phyloP scores from a whole-genome alignment of 148 eudicot species.

The Persicaria tinctoria region DNA sequence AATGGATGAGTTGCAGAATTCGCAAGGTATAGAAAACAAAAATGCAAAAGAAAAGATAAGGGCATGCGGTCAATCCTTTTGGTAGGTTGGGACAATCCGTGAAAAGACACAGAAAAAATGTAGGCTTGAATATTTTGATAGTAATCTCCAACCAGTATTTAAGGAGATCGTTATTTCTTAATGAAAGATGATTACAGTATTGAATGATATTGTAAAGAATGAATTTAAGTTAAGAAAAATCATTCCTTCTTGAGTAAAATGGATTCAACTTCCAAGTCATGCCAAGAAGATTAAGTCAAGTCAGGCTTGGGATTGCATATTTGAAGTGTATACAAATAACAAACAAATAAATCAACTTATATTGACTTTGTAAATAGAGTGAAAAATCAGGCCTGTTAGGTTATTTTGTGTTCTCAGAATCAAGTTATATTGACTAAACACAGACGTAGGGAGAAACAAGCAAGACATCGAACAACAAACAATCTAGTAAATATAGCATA shows the following conservation, averaged over 20 bases:
- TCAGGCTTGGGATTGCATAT: not conserved
- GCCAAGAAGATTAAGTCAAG: not conserved
- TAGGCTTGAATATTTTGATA: not conserved
- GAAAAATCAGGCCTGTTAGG: not conserved
- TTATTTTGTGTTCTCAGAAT: not conserved
- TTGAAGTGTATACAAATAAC: not conserved
- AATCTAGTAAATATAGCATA: not conserved
- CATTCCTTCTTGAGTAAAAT: not conserved
- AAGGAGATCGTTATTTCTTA: not conserved
- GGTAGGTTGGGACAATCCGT: not conserved
- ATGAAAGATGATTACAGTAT: not conserved
- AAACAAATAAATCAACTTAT: too few species aligned
- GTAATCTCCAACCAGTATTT: not conserved
- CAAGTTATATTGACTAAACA: not conserved
- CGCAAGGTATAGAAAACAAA: not conserved
- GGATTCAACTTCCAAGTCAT: not conserved
- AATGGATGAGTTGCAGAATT: not conserved
- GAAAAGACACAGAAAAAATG: not conserved
- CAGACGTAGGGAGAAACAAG: not conserved
- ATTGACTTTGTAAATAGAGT: not conserved
- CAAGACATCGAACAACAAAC: not conserved
- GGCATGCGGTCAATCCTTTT: not conserved
- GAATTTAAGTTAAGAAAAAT: not conserved
- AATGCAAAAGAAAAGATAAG: not conserved
- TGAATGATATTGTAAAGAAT: not conserved